These are phyloP conservation scores for Hortiboletus campestris DNA, from an alignment of 768 basidiomycete species.

Conservation along the genomic window DNA sequence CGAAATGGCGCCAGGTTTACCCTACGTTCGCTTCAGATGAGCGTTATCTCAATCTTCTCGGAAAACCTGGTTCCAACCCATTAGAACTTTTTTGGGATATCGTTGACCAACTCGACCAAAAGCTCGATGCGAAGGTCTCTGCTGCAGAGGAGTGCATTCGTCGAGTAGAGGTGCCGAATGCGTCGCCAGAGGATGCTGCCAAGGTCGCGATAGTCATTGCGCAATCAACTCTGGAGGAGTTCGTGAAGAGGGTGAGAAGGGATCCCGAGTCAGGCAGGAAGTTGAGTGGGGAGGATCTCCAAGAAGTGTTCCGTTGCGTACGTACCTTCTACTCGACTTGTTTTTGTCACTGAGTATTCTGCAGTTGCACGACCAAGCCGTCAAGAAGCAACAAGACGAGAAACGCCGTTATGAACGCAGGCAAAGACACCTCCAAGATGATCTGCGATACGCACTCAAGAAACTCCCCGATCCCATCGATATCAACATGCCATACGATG, in stretches of 20 bases:
- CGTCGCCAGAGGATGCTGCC: conserved; percentile 28
- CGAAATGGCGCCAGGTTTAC: conserved; percentile 91
- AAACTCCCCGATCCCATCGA: conserved; percentile 84
- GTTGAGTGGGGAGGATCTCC: conserved; percentile 52
- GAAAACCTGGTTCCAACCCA: conserved; percentile 91
- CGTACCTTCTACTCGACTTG: conserved; percentile 20
- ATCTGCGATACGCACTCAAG: conserved; percentile 92
- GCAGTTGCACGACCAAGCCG: conserved; percentile 69
- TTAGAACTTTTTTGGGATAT: conserved; percentile 96
- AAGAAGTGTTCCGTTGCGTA: conserved; percentile 63
- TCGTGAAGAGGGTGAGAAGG: conserved; percentile 52
- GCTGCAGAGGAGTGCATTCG: conserved; percentile 61
- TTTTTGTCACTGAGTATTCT: conserved; percentile 6
- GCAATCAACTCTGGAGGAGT: conserved; percentile 67
- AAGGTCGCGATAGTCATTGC: conserved; percentile 40
- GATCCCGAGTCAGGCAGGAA: conserved; percentile 51
- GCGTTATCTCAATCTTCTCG: conserved; percentile 86
- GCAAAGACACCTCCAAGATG: conserved; percentile 88
- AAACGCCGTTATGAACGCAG: conserved; percentile 81
- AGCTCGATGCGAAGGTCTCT: conserved; percentile 76
- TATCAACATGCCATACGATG: conserved; percentile 71
- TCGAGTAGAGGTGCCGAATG: conserved; percentile 36
- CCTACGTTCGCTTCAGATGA: conserved; percentile 71
- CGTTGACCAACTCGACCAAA: conserved; percentile 84
- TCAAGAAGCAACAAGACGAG: conserved; percentile 81